Evolutionary conservation across 257 asterid genomes (phyloP).

Genomic region (Leptodermis oblonga): DNA sequence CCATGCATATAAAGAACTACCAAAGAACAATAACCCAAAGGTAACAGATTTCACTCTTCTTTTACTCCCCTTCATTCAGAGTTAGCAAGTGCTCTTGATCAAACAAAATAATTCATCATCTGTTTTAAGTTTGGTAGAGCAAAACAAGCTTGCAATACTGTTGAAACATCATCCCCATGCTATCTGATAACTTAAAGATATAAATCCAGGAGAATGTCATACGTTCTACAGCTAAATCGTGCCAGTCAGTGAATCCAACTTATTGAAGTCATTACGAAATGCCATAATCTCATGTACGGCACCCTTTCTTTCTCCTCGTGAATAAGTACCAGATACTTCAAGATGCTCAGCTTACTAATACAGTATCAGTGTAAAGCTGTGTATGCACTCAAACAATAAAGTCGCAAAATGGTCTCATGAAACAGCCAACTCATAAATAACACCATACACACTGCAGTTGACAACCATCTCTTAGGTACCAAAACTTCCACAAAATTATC

Average conservation of each 20-base stretch:
- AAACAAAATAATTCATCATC: neutral
- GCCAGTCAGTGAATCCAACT: neutral
- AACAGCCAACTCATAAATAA: constrained; percentile 21
- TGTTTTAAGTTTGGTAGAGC: neutral
- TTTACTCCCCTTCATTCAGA: constrained; percentile 4
- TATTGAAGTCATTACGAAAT: too few relatives aligned
- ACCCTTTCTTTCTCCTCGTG: neutral
- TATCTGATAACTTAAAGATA: neutral
- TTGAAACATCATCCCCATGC: neutral
- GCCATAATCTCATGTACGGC: too few relatives aligned
- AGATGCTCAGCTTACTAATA: neutral
- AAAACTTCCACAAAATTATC: constrained; percentile 23
- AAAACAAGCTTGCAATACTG: constrained; percentile 6
- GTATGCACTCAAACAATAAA: constrained; percentile 13
- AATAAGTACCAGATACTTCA: neutral
- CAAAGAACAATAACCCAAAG: neutral
- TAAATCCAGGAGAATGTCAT: neutral
- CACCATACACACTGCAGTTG: constrained; percentile 13
- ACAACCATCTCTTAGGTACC: constrained; percentile 19
- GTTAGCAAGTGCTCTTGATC: neutral
- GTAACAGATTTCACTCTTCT: constrained; percentile 9
- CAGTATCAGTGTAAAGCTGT: constrained; percentile 3
- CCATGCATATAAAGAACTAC: constrained; percentile 9
- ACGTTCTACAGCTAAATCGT: constrained; percentile 14
- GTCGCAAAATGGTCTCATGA: constrained; percentile 8